Evolutionary conservation across 2,329 filamentous ascomycete species (phyloP), one percentile per base, ranked within the genome.

Genomic region (Nothomitra cinnamomea): DNA sequence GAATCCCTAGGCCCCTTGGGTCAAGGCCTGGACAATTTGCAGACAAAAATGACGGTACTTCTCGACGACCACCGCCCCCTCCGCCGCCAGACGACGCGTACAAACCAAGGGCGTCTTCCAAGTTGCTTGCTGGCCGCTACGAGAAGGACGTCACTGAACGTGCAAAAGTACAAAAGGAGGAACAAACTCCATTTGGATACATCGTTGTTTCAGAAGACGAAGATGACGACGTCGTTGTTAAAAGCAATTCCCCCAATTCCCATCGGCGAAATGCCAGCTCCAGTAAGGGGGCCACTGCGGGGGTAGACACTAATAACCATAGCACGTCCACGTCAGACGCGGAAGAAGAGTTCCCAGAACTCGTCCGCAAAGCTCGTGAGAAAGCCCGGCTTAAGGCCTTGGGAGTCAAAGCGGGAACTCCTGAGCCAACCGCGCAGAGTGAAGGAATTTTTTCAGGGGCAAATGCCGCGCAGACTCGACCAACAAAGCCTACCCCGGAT

Each of bases 341-440:
- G 17, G 45, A 49, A 49, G 67, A 70, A 35, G 71, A 72, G 53
- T 64, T 71, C 19, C 65, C 66, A 17, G 69, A 69, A 48, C 59
- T 72, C 24, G 65, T 65, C 50, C 62, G 66, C 35, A 64, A 66
- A 56, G 70, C 70, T 7, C 64, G 70, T n/a, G 68, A 67, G 56
- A 64, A 64, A 56, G 63, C 63, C 25, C 58, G 61, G 36, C 62
- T 61, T 38, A 59, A 62, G 53, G 25, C 24, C 35, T 13, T n/a
- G 40, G 52, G 19, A 17, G 25, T 24, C 5, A 28, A 49, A 49
- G 17, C 13, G 43, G 38, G 43, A 38, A 38, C 53, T 45, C 54
- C 55, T 3, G 38, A 35, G 19, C 54, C 32, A 13, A 32, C 12
- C 32, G 19, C 15, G 17, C 28, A 15, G 28, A 42, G 28, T 41